phyloP scores from a whole-genome alignment of 225 moss, liverwort and hornwort species.

The Thuidium tamariscinum region DNA sequence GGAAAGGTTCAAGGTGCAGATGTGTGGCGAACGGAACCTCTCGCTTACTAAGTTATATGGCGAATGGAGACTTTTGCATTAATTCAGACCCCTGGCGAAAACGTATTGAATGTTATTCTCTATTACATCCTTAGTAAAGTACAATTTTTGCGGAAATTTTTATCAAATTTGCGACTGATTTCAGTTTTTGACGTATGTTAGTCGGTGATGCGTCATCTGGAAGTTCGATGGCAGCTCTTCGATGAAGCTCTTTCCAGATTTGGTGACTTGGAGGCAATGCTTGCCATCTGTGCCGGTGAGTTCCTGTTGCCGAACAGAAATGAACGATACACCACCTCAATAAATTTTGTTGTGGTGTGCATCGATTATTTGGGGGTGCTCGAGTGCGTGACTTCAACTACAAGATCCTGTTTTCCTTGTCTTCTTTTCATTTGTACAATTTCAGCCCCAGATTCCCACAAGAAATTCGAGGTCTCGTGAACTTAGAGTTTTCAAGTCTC shows the following conservation, averaged over 20 bases:
- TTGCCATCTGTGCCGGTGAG: slow-evolving; percentile 74
- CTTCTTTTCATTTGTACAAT: background rate
- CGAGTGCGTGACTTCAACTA: background rate
- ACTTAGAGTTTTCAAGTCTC: background rate
- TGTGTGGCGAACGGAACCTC: background rate
- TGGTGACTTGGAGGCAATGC: slow-evolving; percentile 86
- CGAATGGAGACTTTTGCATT: background rate
- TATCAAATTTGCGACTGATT: background rate
- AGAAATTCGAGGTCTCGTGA: background rate
- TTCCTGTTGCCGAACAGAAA: background rate
- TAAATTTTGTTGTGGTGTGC: background rate
- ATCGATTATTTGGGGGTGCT: background rate
- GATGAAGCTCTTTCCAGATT: slow-evolving; percentile 80
- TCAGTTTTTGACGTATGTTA: slow-evolving; percentile 9
- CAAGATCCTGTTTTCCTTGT: background rate
- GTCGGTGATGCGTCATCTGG: slow-evolving; percentile 75
- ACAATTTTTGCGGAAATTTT: background rate
- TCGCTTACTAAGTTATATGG: too few relatives aligned
- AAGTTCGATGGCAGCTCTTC: slow-evolving; percentile 93
- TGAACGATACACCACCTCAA: too few relatives aligned
- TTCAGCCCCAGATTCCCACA: background rate
- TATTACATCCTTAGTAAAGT: background rate
- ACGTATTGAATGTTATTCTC: background rate
- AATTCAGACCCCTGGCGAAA: background rate
- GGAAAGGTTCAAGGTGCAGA: background rate